Conservation (phyloP, 495 filamentous ascomycete species). For the Penicillium lagena region DNA sequence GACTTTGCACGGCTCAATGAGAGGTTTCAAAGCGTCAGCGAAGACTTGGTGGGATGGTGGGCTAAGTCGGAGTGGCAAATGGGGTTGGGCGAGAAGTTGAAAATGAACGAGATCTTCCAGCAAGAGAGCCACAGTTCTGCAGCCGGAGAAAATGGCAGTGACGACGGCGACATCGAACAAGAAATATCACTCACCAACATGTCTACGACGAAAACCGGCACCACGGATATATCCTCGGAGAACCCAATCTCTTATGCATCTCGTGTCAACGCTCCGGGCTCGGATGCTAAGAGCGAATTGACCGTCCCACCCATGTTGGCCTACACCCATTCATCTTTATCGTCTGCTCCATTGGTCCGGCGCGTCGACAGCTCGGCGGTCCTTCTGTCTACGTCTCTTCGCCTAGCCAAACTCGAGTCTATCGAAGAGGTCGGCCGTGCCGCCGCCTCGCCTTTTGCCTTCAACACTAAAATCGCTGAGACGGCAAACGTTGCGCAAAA, state of each 20-base stretch:
- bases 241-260: constrained; percentile 32
- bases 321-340: constrained; percentile 34
- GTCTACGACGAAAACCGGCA: constrained; percentile 53
- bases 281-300: constrained; percentile 6
- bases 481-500: constrained; percentile 67
- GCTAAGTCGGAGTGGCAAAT: constrained; percentile 88
- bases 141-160: constrained; percentile 28
- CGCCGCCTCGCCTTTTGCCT: constrained; percentile 62
- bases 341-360: constrained; percentile 63
- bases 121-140: constrained; percentile 15
- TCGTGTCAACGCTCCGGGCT: constrained; percentile 23
- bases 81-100: constrained; percentile 70
- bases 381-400: constrained; percentile 74
- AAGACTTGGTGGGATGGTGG: constrained; percentile 94
- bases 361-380: constrained; percentile 82
- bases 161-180: constrained; percentile 44
- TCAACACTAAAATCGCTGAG: constrained; percentile 72
- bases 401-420: constrained; percentile 70
- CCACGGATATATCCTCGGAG: constrained; percentile 12
- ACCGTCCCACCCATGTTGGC: background rate
- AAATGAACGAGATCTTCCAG: constrained; percentile 59
- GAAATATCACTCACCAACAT: constrained; percentile 48
- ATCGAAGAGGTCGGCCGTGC: constrained; percentile 56
- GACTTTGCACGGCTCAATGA: constrained; percentile 74
- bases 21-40: constrained; percentile 74